These are phyloP conservation scores for Yarrowia alimentaria DNA, from an alignment of 805 yeast genomes.

Conservation along the genomic window DNA sequence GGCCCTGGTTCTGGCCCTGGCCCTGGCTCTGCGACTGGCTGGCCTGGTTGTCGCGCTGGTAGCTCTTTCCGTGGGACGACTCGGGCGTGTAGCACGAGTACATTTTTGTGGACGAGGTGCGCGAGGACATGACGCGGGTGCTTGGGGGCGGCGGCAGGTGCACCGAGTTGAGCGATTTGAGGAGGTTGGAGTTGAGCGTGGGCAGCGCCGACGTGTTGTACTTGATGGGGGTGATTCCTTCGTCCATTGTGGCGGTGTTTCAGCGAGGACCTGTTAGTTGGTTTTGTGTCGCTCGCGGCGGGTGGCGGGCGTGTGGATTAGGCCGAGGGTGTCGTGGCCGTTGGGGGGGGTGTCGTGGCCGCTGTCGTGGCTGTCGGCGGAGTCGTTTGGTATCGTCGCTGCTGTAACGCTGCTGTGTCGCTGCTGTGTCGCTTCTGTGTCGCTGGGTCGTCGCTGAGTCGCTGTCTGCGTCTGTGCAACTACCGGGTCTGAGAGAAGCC, in stretches of 20 bases:
- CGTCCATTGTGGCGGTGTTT: slow-evolving; percentile 24
- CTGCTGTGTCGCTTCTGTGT: no score
- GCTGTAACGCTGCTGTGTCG: no score
- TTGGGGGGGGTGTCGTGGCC: background rate
- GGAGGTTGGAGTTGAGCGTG: slow-evolving; percentile 34
- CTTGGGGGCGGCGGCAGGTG: slow-evolving; percentile 46
- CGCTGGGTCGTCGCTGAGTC: no score
- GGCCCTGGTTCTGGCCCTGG: slow-evolving; percentile 15
- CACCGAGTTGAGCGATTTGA: slow-evolving; percentile 44
- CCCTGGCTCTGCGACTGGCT: slow-evolving; percentile 15
- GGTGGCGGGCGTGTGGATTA: no score
- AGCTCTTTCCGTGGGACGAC: slow-evolving; percentile 27
- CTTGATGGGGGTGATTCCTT: slow-evolving; percentile 26
- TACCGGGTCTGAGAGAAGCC: no score
- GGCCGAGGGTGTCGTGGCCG: no score
- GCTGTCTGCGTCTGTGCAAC: no score
- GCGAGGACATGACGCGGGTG: slow-evolving; percentile 28
- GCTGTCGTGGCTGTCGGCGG: background rate
- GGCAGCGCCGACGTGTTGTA: slow-evolving; percentile 27
- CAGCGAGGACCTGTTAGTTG: no score
- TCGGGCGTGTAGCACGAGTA: slow-evolving; percentile 27
- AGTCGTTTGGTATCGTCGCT: no score
- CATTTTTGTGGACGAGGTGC: slow-evolving; percentile 16
- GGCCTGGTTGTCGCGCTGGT: slow-evolving; percentile 5
- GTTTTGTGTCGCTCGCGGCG: no score